phyloP scores from a whole-genome alignment of 2,329 filamentous ascomycete genomes.

The Colletotrichum lindemuthianum region DNA sequence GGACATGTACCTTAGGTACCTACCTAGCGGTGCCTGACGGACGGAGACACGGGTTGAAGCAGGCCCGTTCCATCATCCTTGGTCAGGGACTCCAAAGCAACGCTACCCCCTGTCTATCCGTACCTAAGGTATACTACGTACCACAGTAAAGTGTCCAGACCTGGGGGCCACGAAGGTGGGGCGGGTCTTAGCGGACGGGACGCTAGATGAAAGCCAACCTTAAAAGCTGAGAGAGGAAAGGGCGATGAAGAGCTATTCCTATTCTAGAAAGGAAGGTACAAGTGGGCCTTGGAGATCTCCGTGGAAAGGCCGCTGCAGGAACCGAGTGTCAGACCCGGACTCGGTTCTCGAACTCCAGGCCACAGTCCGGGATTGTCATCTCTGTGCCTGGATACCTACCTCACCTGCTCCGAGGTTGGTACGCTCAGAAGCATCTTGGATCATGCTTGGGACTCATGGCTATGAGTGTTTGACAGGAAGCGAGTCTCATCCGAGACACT shows the following conservation, averaged over 20 bases:
- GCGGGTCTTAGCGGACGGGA: conserved; percentile 29
- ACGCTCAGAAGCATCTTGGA: too few species aligned
- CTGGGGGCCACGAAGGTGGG: conserved; percentile 17
- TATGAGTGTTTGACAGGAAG: conserved; percentile 9
- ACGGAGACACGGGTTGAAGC: conserved; percentile 9
- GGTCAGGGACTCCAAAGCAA: conserved; percentile 7
- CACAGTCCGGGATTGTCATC: too few species aligned
- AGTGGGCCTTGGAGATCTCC: conserved; percentile 18
- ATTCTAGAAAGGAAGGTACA: background rate
- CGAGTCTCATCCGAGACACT: background rate
- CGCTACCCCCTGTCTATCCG: conserved; percentile 13
- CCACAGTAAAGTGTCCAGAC: too few species aligned
- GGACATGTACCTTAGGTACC: background rate
- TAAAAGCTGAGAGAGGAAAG: conserved; percentile 26
- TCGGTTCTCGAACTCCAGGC: too few species aligned
- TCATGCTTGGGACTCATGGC: conserved; percentile 3
- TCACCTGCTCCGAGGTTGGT: too few species aligned
- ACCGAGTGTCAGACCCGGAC: conserved; percentile 9
- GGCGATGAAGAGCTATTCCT: conserved; percentile 4
- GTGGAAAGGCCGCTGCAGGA: conserved; percentile 26
- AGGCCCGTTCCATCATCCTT: background rate
- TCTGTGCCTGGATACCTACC: too few species aligned
- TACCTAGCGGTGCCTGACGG: background rate
- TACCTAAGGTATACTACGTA: too few species aligned
- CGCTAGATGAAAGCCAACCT: conserved; percentile 24